Percentiles rank a stretch among this genome's conserved stretches.
phyloP scores from a whole-genome alignment of 2,329 filamentous ascomycete genomes.

The Penicillium sp. region DNA sequence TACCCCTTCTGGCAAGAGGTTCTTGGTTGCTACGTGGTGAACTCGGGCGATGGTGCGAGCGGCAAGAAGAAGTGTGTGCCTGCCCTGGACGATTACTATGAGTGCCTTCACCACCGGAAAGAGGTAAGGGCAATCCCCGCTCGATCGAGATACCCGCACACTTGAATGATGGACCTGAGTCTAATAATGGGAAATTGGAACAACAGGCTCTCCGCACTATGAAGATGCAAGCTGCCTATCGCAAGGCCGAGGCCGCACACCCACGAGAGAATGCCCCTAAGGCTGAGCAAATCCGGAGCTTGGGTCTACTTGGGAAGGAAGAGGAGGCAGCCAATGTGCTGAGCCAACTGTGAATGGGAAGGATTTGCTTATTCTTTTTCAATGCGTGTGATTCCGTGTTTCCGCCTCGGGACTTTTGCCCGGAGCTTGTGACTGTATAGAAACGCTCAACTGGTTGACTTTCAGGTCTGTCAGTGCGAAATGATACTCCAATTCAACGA shows the following conservation, averaged over 20 bases:
- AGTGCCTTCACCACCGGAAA: slow-evolving; percentile 98
- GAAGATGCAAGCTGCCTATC: slow-evolving; percentile 79
- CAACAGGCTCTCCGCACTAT: slow-evolving; percentile 71
- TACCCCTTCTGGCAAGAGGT: slow-evolving; percentile 99
- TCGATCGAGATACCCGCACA: not conserved
- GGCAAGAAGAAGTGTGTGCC: slow-evolving; percentile 86
- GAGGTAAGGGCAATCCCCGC: slow-evolving; percentile 64
- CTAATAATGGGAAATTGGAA: slow-evolving; percentile 9
- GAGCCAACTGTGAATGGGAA: slow-evolving; percentile 26
- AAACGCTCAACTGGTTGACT: slow-evolving; percentile 30
- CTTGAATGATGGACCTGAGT: not conserved
- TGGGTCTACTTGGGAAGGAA: slow-evolving; percentile 81
- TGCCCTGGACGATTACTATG: slow-evolving; percentile 93
- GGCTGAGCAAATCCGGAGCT: slow-evolving; percentile 80
- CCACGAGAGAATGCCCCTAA: slow-evolving; percentile 78
- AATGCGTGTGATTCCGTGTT: slow-evolving; percentile 31
- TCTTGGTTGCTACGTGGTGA: slow-evolving; percentile 96
- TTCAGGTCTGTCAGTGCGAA: slow-evolving; percentile 22
- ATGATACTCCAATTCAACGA: slow-evolving; percentile 30
- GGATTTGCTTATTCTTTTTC: slow-evolving; percentile 27
- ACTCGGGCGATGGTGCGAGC: slow-evolving; percentile 75
- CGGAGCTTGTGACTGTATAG: slow-evolving; percentile 36
- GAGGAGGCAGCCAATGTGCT: slow-evolving; percentile 69
- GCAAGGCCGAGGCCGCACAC: slow-evolving; percentile 72
- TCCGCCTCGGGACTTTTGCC: slow-evolving; percentile 23